Evolutionary conservation across 306 rosid genomes (phyloP), one percentile per base, ranked within the genome.

Genomic region (Pueraria montana): DNA sequence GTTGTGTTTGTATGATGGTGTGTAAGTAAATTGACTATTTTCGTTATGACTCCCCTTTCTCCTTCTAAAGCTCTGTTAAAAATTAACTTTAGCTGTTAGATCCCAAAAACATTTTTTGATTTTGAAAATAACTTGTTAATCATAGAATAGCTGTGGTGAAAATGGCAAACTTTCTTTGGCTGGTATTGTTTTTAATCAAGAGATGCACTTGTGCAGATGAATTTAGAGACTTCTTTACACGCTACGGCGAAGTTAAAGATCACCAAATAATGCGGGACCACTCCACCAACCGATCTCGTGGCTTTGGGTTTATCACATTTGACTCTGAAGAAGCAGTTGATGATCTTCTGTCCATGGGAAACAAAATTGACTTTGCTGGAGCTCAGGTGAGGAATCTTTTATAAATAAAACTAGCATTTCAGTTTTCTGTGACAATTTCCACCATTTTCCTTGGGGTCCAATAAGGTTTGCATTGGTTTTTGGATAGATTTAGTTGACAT

Each of bases 251-350:
- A 73, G 94, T 94, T 18, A 92, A 88, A 81, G 97, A 94, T 76
- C 87, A 92, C 84, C 98, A 94, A 83, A 92, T 94, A 83, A 94
- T 94, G 98, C 86, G 94, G 42, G 98, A 94, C 86, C 98, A 94
- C 80, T 87, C 97, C 36, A 91, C 95, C n/a, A 90, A 92, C 59
- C 93, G 97, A 27, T 94, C 98, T 2, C 98, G 97, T 74, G 98
- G 98, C 63, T 94, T 94, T 88, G 98, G 98, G 78, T 90, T 91
- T 87, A 78, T 90, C 42, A 91, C 91, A 66, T 91, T 93, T 21
- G 95, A 93, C 10, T 50, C 95, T 21, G 99, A 96, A 88, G 94
- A 92, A 76, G 86, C 97, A 30, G 99, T 96, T 73, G 99, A 96
- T 55, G 94, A 92, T 69, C 92, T 96, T 64, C 84, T 96, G 70